Percentiles rank a stretch among this genome's conserved stretches.
phyloP scores from a whole-genome alignment of 202 grass and related monocot species.

The Eragrostis tef region DNA sequence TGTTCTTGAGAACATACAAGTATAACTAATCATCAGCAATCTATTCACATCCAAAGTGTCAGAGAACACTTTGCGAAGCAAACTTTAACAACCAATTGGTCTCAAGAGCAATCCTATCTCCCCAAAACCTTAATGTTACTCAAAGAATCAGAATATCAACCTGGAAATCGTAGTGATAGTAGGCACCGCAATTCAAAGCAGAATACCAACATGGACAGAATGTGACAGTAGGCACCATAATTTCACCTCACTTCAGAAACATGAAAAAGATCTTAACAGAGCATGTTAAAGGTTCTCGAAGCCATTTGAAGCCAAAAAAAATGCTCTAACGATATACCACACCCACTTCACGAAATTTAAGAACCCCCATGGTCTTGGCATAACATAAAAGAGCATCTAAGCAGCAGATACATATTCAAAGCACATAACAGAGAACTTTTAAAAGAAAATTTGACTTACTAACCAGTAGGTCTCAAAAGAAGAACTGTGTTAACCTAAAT shows the following conservation, averaged over 20 bases:
- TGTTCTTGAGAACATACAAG: slow-evolving; percentile 11
- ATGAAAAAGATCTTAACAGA: no score
- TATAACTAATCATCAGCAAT: not conserved
- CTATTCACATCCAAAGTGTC: not conserved
- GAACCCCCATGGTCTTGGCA: not conserved
- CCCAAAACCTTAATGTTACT: not conserved
- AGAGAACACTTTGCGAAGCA: not conserved
- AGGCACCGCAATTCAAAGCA: not conserved
- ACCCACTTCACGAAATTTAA: not conserved
- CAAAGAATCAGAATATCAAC: not conserved
- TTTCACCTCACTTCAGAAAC: no score
- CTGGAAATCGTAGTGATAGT: not conserved
- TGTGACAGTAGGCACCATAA: not conserved
- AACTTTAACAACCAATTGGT: not conserved
- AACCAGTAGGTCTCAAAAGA: not conserved
- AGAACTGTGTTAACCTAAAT: not conserved
- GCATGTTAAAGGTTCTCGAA: not conserved
- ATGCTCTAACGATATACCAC: not conserved
- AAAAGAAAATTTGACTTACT: not conserved
- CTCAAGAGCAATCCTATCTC: not conserved
- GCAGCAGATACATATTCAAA: no score
- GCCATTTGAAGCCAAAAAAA: not conserved
- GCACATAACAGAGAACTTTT: no score
- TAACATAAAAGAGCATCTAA: no score
- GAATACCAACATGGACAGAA: not conserved